Evolutionary conservation across 768 basidiomycete species (phyloP).

Genomic region (Mycena leptocephala): DNA sequence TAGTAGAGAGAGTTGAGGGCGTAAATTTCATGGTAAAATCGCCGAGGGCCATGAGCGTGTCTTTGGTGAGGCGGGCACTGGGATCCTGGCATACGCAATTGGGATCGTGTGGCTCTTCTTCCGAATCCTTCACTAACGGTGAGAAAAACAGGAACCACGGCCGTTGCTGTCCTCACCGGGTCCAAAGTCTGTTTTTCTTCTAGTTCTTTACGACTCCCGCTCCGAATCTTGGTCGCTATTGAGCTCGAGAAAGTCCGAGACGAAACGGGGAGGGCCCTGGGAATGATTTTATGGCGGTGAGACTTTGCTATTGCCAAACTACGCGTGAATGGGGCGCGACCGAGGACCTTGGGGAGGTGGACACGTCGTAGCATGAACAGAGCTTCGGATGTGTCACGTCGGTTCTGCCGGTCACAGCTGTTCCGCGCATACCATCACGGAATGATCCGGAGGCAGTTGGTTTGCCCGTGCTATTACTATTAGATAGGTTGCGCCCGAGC

Average conservation of each 20-base stretch:
- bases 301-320: not conserved
- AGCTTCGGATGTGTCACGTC: not conserved
- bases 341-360: not conserved
- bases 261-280: not conserved
- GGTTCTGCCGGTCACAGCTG: no score
- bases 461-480: no score
- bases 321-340: not conserved
- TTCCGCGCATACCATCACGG: no score
- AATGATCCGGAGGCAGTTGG: no score
- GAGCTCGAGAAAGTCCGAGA: not conserved
- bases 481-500: no score
- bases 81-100: conserved; percentile 9
- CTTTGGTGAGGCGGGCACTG: conserved; percentile 2
- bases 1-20: not conserved
- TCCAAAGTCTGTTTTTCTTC: not conserved
- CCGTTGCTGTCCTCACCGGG: not conserved
- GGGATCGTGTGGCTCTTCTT: not conserved
- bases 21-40: not conserved
- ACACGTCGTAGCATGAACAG: not conserved
- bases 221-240: not conserved
- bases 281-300: not conserved
- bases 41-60: not conserved
- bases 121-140: not conserved
- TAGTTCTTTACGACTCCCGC: not conserved
- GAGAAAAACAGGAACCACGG: not conserved